A percentile compares a stretch with the other conserved stretches of the same genome.
Conservation (phyloP, 345 rosid species). For the Camelina laxa region DNA sequence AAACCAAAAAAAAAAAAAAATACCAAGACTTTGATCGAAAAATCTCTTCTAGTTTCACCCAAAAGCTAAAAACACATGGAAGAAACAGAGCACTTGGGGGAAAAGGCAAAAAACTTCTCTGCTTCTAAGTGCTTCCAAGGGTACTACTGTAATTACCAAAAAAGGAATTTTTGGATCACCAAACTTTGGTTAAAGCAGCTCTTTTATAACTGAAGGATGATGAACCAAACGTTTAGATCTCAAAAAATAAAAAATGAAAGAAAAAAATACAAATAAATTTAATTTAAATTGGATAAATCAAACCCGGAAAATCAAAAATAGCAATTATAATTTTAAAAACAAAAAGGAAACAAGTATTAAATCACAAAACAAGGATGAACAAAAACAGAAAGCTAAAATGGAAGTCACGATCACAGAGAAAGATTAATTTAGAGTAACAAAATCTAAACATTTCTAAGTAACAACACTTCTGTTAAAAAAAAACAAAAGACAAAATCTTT, state of each 20-base stretch:
- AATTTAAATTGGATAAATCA: neutral
- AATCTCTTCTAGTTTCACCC: slow-evolving; percentile 13
- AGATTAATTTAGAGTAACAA: slow-evolving; percentile 25
- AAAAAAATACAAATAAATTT: neutral
- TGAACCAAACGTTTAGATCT: slow-evolving; percentile 31
- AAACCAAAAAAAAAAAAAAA: neutral
- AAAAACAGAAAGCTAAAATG: slow-evolving; percentile 9
- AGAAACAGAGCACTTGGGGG: slow-evolving; percentile 35
- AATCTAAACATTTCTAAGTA: slow-evolving; percentile 5
- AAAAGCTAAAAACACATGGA: slow-evolving; percentile 27
- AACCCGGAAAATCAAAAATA: neutral
- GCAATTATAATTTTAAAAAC: neutral
- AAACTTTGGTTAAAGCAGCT: slow-evolving; percentile 18
- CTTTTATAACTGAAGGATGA: slow-evolving; percentile 20
- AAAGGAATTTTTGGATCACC: slow-evolving; percentile 32
- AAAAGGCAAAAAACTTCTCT: slow-evolving; percentile 24
- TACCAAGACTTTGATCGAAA: slow-evolving; percentile 8
- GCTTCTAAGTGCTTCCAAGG: slow-evolving; percentile 29
- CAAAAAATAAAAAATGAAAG: neutral
- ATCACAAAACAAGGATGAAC: slow-evolving; percentile 26
- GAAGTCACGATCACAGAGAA: slow-evolving; percentile 22
- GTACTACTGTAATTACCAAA: slow-evolving; percentile 32
- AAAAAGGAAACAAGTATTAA: neutral
- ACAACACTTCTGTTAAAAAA: neutral
- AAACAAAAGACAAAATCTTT: slow-evolving; percentile 1